A percentile compares a stretch with the other conserved stretches of the same genome.
phyloP scores from a whole-genome alignment of 257 asterid genomes.

The Nicotiana obtusifolia region DNA sequence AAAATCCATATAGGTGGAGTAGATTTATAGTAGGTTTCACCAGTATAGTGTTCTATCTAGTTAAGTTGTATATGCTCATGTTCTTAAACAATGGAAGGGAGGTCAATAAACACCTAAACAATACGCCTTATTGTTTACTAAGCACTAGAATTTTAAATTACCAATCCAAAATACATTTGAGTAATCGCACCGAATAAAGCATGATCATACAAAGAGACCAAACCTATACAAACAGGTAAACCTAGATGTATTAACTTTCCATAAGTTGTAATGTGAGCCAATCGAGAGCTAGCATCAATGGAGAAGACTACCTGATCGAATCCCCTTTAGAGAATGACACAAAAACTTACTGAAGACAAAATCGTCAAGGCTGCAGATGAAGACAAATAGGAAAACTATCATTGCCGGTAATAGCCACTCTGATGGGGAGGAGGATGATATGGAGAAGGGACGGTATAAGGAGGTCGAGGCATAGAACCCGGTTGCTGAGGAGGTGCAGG shows the following conservation, averaged over 20 bases:
- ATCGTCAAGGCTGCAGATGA: not conserved
- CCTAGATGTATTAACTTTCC: not conserved
- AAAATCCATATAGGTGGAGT: not conserved
- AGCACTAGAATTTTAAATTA: not conserved
- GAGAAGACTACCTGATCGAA: not conserved
- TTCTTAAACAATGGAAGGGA: too few species aligned
- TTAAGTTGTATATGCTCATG: too few species aligned
- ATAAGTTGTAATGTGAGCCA: not conserved
- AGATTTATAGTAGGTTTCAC: too few species aligned
- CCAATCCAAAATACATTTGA: not conserved
- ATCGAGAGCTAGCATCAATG: not conserved
- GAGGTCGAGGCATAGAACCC: constrained; percentile 78
- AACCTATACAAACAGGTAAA: not conserved
- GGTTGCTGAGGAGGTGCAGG: constrained; percentile 71
- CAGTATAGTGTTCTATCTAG: too few species aligned
- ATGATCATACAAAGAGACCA: not conserved
- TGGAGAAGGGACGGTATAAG: constrained; percentile 62
- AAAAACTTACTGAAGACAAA: not conserved
- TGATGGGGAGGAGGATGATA: constrained; percentile 72
- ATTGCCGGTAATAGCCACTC: constrained; percentile 70
- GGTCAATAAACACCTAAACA: too few species aligned
- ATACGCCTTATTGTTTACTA: too few species aligned
- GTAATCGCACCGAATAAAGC: not conserved
- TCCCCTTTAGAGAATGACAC: not conserved
- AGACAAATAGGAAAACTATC: constrained; percentile 8